Conservation (phyloP, 2,329 filamentous ascomycete genomes). For the Talaromyces sp. region DNA sequence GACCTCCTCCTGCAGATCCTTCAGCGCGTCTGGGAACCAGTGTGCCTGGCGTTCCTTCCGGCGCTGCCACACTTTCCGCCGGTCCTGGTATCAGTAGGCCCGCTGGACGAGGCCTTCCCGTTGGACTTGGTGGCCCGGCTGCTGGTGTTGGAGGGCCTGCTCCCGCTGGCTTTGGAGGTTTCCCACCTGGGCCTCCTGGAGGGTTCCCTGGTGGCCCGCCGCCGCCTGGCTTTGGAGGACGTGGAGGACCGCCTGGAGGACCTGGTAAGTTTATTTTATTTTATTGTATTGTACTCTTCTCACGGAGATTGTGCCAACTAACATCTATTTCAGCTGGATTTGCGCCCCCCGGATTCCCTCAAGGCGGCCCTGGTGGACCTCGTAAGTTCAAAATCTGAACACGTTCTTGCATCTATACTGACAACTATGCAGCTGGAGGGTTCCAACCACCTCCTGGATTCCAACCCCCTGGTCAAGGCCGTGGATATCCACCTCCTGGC, state of each 20-base stretch:
- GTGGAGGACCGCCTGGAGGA: conserved; percentile 47
- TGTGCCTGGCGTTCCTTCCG: conserved; percentile 52
- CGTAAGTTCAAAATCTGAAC: conserved; percentile 34
- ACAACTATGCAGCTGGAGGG: conserved; percentile 39
- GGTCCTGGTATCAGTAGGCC: conserved; percentile 88
- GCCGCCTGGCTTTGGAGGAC: conserved; percentile 46
- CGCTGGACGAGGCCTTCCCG: conserved; percentile 76
- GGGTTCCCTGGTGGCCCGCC: conserved; percentile 49
- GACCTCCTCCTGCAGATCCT: conserved; percentile 89
- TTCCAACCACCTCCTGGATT: conserved; percentile 65
- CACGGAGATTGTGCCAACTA: conserved; percentile 7
- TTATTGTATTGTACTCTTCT: conserved; percentile 4
- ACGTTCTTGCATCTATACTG: conserved; percentile 8
- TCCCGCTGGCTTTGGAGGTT: conserved; percentile 53
- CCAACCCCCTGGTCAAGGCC: conserved; percentile 58
- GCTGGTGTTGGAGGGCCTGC: conserved; percentile 77
- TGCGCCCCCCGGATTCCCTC: conserved; percentile 43
- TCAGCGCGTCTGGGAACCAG: conserved; percentile 79
- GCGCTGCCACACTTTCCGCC: conserved; percentile 65
- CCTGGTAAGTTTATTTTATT: conserved; percentile 41
- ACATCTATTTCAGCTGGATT: conserved; percentile 36
- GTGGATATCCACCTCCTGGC: conserved; percentile 48
- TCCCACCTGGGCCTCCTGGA: conserved; percentile 38
- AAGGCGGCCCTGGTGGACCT: conserved; percentile 33
- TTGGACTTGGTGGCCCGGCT: conserved; percentile 83